Conservation (phyloP, 768 basidiomycete genomes). For the Suillus subluteus region DNA sequence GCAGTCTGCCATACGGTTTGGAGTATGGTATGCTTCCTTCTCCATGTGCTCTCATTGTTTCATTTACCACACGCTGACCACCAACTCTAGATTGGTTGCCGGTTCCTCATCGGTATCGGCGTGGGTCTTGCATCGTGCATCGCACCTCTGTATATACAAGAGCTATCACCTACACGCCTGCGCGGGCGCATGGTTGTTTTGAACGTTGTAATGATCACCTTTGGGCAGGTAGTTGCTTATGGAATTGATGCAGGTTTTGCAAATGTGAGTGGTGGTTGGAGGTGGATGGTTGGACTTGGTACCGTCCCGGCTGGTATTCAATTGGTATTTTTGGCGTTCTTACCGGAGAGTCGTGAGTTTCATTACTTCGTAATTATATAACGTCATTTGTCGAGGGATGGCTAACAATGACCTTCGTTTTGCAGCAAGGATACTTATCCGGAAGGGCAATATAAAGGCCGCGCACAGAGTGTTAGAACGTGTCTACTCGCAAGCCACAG, state of each 20-base stretch:
- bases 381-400: not conserved
- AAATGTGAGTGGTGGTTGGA: conserved; percentile 66
- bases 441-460: conserved; percentile 49
- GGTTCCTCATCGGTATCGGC: conserved; percentile 75
- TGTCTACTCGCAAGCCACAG: conserved; percentile 69
- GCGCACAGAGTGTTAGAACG: conserved; percentile 62
- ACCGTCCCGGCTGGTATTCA: conserved; percentile 71
- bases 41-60: not conserved
- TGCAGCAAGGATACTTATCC: conserved; percentile 67
- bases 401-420: not conserved
- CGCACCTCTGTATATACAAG: conserved; percentile 83
- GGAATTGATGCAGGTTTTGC: conserved; percentile 71
- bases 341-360: conserved; percentile 80
- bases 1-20: conserved; percentile 70
- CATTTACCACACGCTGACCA: not conserved
- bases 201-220: conserved; percentile 82
- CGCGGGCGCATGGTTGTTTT: conserved; percentile 80
- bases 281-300: conserved; percentile 84
- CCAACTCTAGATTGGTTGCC: conserved; percentile 57
- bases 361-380: no score
- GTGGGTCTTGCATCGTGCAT: conserved; percentile 79
- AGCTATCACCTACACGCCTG: conserved; percentile 74
- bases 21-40: conserved; percentile 56
- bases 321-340: conserved; percentile 57
- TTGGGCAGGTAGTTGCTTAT: conserved; percentile 81